phyloP scores from a whole-genome alignment of 2,329 filamentous ascomycete genomes.

The Ophiosphaerella korrae region DNA sequence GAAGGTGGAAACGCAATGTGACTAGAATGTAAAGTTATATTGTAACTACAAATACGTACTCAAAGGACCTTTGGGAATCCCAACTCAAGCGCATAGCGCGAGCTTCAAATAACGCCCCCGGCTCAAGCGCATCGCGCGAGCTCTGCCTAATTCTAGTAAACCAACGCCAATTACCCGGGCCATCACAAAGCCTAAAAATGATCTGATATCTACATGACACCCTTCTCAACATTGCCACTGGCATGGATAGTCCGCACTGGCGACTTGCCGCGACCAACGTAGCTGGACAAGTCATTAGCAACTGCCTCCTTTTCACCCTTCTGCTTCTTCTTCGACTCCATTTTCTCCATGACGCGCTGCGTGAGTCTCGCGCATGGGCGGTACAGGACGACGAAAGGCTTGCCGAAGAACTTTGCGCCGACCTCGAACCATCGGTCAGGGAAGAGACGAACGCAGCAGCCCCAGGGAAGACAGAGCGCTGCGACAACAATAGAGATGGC shows the following conservation, averaged over 20 bases:
- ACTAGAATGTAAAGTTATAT: too few relatives aligned
- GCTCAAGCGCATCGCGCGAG: constrained; percentile 21
- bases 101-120: constrained; percentile 11
- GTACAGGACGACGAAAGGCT: constrained; percentile 31
- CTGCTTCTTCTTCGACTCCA: constrained; percentile 17
- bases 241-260: constrained; percentile 14
- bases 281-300: constrained; percentile 11
- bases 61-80: not conserved
- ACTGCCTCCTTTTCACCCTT: constrained; percentile 11
- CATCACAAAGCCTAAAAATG: not conserved
- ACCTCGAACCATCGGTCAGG: constrained; percentile 50
- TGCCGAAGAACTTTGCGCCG: constrained; percentile 26
- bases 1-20: not conserved
- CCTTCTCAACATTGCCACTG: constrained; percentile 21
- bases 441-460: constrained; percentile 56
- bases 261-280: constrained; percentile 20
- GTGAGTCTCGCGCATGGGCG: constrained; percentile 20
- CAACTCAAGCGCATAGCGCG: constrained; percentile 16
- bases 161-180: not conserved
- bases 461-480: constrained; percentile 58
- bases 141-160: constrained; percentile 2
- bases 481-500: constrained; percentile 59
- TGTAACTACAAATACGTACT: not conserved
- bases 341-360: constrained; percentile 13
- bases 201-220: constrained; percentile 10